Percentiles rank a stretch among this genome's conserved stretches.
Evolutionary conservation across 2,329 filamentous ascomycete genomes (phyloP).

Genomic region (Seiridium unicorne): DNA sequence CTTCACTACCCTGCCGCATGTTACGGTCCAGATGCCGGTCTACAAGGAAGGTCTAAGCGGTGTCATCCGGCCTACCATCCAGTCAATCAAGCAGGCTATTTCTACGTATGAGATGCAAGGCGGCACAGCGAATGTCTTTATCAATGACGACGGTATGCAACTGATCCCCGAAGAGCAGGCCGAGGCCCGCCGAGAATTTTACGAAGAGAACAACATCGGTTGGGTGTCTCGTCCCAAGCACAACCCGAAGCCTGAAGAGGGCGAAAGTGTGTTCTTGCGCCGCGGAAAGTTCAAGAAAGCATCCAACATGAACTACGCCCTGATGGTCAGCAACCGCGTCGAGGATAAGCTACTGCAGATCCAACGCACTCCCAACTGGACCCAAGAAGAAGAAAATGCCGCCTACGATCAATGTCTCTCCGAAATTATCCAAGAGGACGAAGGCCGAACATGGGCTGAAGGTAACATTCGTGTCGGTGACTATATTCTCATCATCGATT

Average conservation of each 20-base stretch:
- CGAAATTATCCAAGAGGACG: slow-evolving; percentile 63
- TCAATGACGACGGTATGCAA: slow-evolving; percentile 70
- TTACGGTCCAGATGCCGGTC: slow-evolving; percentile 49
- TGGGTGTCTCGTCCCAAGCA: slow-evolving; percentile 53
- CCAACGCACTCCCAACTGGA: slow-evolving; percentile 61
- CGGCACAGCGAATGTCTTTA: slow-evolving; percentile 66
- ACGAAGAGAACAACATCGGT: slow-evolving; percentile 56
- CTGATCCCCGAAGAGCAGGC: slow-evolving; percentile 49
- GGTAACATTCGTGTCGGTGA: slow-evolving; percentile 85
- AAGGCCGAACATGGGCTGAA: slow-evolving; percentile 72
- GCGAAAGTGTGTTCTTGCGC: slow-evolving; percentile 50
- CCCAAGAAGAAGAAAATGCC: slow-evolving; percentile 63
- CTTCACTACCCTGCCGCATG: slow-evolving; percentile 40
- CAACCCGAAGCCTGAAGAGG: slow-evolving; percentile 49
- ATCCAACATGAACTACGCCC: slow-evolving; percentile 70
- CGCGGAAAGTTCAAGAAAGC: slow-evolving; percentile 70
- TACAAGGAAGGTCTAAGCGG: slow-evolving; percentile 47
- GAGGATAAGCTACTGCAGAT: slow-evolving; percentile 65
- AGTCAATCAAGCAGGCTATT: slow-evolving; percentile 55
- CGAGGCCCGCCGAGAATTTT: slow-evolving; percentile 50
- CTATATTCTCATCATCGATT: slow-evolving; percentile 77
- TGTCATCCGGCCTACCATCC: slow-evolving; percentile 54
- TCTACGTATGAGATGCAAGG: slow-evolving; percentile 60
- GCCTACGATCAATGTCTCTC: slow-evolving; percentile 66
- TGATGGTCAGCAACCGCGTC: slow-evolving; percentile 67